phyloP scores from a whole-genome alignment of 106 monocot genomes.

The Chionographis japonica region DNA sequence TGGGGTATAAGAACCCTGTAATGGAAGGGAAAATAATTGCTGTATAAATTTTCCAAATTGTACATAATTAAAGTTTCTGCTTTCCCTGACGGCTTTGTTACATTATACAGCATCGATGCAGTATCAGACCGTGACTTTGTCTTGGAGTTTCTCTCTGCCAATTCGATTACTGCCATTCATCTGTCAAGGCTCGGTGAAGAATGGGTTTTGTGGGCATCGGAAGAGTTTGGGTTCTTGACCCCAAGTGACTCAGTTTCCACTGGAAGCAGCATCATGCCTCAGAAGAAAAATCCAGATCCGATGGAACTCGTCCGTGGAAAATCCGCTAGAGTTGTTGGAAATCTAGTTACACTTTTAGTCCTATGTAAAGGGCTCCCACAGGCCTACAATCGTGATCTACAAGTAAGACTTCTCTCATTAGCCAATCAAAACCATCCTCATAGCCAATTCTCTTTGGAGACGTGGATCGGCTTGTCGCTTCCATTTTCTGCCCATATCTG shows the following conservation, averaged over 20 bases:
- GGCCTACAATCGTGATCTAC: conserved; percentile 93
- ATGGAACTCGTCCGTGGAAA: conserved; percentile 99
- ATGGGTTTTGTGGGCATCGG: conserved; percentile 99
- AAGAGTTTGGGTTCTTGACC: conserved; percentile 92
- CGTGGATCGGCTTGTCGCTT: background rate
- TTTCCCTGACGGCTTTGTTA: conserved; percentile 1
- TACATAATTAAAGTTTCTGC: too few species aligned
- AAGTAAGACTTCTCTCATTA: conserved; percentile 28
- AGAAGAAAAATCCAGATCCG: conserved; percentile 99
- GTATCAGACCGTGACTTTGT: conserved; percentile 98
- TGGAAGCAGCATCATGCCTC: conserved; percentile 96
- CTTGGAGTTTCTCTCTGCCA: conserved; percentile 78
- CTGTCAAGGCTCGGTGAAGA: conserved; percentile 96
- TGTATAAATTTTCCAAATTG: too few species aligned
- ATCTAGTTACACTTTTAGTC: conserved; percentile 65
- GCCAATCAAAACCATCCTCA: background rate
- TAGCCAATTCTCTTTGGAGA: background rate
- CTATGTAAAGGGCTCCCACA: conserved; percentile 98
- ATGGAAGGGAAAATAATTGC: too few species aligned
- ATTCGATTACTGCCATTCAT: conserved; percentile 79
- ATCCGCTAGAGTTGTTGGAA: conserved; percentile 79
- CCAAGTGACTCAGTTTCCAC: conserved; percentile 83
- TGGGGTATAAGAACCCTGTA: too few species aligned
- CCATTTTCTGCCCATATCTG: background rate
- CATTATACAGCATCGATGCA: conserved; percentile 78